Conservation (phyloP, 176 grass and related monocot genomes). For the Avena atlantica region DNA sequence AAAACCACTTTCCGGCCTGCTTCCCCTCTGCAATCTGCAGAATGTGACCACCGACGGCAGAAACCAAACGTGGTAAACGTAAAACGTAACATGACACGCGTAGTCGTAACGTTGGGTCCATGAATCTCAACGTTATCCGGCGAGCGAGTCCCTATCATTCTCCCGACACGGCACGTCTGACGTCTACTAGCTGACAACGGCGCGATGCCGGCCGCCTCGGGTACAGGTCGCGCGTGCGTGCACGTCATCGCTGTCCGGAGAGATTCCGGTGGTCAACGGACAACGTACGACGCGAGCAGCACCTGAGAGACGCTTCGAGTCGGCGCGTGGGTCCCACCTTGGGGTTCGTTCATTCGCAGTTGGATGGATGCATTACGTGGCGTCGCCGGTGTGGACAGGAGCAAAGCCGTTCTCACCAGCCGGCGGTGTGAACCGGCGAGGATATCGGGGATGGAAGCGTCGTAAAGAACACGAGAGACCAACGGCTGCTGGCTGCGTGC, state of each 20-base stretch:
- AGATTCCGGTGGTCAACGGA: constrained; percentile 38
- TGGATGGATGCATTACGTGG: constrained; percentile 28
- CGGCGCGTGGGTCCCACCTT: background rate
- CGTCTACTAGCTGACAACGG: background rate
- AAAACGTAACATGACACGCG: too few species aligned
- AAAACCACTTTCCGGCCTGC: too few species aligned
- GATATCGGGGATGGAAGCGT: background rate
- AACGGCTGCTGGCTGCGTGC: constrained; percentile 16
- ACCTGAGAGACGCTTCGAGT: background rate
- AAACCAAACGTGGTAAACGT: background rate
- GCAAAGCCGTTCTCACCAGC: constrained; percentile 35
- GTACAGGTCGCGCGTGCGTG: constrained; percentile 28
- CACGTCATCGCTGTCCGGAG: constrained; percentile 39
- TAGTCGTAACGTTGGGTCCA: too few species aligned
- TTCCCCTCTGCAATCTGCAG: too few species aligned
- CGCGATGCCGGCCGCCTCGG: background rate
- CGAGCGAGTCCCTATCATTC: too few species aligned
- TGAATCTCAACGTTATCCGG: background rate
- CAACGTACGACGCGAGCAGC: constrained; percentile 23
- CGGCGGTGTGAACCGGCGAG: constrained; percentile 41
- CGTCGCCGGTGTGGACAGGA: constrained; percentile 41
- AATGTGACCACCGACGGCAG: background rate
- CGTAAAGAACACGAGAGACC: background rate
- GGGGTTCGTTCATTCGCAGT: background rate
- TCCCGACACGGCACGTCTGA: too few species aligned